Evolutionary conservation across 257 asterid genomes (phyloP), one percentile per base, ranked within the genome.

Genomic region (Schizonepeta tenuifolia): DNA sequence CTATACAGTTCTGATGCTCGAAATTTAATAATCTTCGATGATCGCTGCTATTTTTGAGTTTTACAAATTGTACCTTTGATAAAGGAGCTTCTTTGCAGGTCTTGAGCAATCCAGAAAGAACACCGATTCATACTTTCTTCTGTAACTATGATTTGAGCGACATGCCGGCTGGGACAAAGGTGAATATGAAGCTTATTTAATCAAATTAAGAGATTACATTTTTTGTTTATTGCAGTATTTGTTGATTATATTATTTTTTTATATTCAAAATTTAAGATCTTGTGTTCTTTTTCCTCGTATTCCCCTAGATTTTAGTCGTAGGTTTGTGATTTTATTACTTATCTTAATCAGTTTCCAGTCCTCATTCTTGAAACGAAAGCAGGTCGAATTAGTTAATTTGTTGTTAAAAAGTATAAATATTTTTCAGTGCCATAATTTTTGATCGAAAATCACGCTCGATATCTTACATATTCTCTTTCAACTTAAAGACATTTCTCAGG

Each of bases 91-190:
- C 55, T 53, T 65, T 58, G 24, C 92, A 92, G 97, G 96, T 93
- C 55, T 83, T 93, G 56, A 93, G 98, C 88, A 93, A 93, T 82
- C 98, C 98, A 24, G 98, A 93, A 77, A 83, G 93, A 78, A 90
- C 98, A 66, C 98, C 98, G 2, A 75, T 93, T 60, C 98, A 93
- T 72, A 87, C 97, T 46, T 93, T 93, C 87, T 85, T 93, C 71
- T 90, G 95, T 75, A 87, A 82, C 85, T 93, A 93, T 79, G 96
- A 93, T 81, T 81, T 93, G 86, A 90, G 88, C 71, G 98, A 93
- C 81, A 93, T 93, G 98, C 98, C 98, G 20, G 86, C 90, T 56
- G 96, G 98, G 64, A 93, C 95, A 26, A 93, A 93, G 96, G 98
- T 90, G 82, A 21, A 78, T 78, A 28, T 14, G 9, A 74, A 51